These are phyloP conservation scores for Tricholoma matsutake DNA, from an alignment of 768 basidiomycete genomes.

Conservation along the genomic window DNA sequence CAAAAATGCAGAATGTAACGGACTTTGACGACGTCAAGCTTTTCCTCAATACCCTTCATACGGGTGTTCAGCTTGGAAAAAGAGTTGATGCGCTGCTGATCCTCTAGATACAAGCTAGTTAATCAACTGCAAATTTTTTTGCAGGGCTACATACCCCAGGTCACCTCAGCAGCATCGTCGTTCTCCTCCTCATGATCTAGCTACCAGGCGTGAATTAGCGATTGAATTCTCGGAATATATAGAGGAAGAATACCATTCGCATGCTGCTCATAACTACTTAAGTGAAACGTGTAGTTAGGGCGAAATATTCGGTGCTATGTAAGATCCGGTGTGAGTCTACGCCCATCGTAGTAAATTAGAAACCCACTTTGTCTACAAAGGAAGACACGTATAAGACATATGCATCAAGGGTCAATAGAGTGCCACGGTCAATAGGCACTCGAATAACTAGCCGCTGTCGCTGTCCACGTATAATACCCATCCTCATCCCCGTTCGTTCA, in stretches of 20 bases:
- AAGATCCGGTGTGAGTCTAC: too few relatives aligned
- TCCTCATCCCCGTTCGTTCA: too few relatives aligned
- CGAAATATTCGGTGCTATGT: too few relatives aligned
- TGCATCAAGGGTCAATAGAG: too few relatives aligned
- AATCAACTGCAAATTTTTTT: background rate
- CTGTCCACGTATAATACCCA: too few relatives aligned
- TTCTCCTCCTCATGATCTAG: conserved; percentile 74
- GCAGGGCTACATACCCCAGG: conserved; percentile 60
- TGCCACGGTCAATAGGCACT: too few relatives aligned
- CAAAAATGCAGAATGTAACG: conserved; percentile 8
- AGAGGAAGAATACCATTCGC: conserved; percentile 50
- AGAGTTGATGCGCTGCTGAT: conserved; percentile 86
- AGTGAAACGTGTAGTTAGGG: too few relatives aligned
- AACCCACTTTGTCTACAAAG: too few relatives aligned
- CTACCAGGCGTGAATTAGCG: conserved; percentile 31
- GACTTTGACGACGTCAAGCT: conserved; percentile 73
- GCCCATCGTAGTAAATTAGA: too few relatives aligned
- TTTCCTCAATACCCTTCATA: conserved; percentile 66
- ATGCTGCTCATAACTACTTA: conserved; percentile 43
- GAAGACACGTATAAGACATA: too few relatives aligned
- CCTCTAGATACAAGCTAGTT: conserved; percentile 42
- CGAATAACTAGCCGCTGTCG: too few relatives aligned
- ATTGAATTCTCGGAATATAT: background rate
- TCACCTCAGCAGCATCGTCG: conserved; percentile 74
- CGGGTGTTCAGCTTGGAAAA: conserved; percentile 92